These are phyloP conservation scores for Nitzschia putrida DNA, from an alignment of 108 stramenopile genomes.

Conservation along the genomic window DNA sequence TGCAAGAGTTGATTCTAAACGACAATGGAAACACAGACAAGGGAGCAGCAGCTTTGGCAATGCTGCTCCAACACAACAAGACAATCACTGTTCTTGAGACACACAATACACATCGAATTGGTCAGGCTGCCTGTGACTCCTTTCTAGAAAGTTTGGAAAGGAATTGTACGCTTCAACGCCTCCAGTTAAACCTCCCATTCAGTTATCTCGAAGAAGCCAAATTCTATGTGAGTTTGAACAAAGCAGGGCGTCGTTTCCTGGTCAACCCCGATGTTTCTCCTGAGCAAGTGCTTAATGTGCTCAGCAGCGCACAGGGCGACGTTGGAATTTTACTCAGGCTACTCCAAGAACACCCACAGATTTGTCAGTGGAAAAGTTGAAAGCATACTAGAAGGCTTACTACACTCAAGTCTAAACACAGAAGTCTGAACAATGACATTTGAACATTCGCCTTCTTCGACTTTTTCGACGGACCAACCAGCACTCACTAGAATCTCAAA, in stretches of 20 bases:
- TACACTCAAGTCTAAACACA: too few species aligned
- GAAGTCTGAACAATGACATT: too few species aligned
- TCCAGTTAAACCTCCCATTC: background rate
- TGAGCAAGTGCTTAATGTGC: background rate
- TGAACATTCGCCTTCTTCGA: too few species aligned
- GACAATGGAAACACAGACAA: conserved; percentile 14
- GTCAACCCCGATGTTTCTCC: conserved; percentile 1
- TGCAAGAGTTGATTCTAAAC: conserved; percentile 20
- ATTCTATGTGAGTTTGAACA: conserved; percentile 13
- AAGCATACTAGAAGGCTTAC: background rate
- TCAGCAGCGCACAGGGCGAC: background rate
- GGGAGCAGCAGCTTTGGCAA: conserved; percentile 6
- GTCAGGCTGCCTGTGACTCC: background rate
- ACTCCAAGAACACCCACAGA: conserved; percentile 7
- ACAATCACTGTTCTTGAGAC: conserved; percentile 5
- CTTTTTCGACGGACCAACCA: too few species aligned
- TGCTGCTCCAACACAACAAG: background rate
- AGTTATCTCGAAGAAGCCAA: background rate
- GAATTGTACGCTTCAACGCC: background rate
- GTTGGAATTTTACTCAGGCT: conserved; percentile 7
- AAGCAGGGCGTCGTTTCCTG: conserved; percentile 1
- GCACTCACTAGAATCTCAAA: too few species aligned
- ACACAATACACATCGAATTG: background rate
- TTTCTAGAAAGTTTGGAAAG: conserved; percentile 8
- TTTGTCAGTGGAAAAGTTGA: background rate